A percentile compares a stretch with the other conserved stretches of the same genome.
Evolutionary conservation across 1,284 basidiomycete species (phyloP).

Genomic region (Heliocybe sulcata): DNA sequence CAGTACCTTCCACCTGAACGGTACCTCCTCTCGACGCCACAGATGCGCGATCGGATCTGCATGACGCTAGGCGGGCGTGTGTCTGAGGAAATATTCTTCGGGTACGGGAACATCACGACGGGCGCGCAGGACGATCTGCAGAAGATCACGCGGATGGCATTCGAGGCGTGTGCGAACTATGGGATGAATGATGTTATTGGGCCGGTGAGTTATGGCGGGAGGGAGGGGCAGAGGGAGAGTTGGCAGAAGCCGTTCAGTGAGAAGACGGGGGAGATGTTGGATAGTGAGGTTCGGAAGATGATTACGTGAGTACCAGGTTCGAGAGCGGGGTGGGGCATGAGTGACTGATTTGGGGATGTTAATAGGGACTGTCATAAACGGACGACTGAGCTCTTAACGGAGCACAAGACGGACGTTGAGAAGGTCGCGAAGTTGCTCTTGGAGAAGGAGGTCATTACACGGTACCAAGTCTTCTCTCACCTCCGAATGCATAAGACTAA

Average conservation of each 20-base stretch:
- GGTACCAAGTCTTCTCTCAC: slow-evolving; percentile 38
- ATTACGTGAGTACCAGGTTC: slow-evolving; percentile 48
- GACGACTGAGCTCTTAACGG: slow-evolving; percentile 77
- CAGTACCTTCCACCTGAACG: slow-evolving; percentile 95
- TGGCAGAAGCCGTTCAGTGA: slow-evolving; percentile 99
- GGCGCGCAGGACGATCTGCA: slow-evolving; percentile 97
- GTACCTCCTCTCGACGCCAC: slow-evolving; percentile 92
- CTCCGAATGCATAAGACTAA: not conserved
- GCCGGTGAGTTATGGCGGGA: slow-evolving; percentile 91
- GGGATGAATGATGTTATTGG: slow-evolving; percentile 96
- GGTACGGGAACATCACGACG: slow-evolving; percentile 88
- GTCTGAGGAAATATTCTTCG: slow-evolving; percentile 98
- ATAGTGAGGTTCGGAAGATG: slow-evolving; percentile 92
- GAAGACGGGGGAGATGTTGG: slow-evolving; percentile 92
- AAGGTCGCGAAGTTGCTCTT: slow-evolving; percentile 89
- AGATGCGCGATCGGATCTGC: slow-evolving; percentile 93
- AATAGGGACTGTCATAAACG: slow-evolving; percentile 74
- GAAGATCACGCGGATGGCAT: slow-evolving; percentile 98
- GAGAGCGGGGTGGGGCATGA: not conserved
- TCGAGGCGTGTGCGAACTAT: slow-evolving; percentile 90
- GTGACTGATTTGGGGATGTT: slow-evolving; percentile 5
- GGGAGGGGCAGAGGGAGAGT: slow-evolving; percentile 75
- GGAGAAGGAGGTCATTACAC: slow-evolving; percentile 92
- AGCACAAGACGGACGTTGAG: slow-evolving; percentile 86
- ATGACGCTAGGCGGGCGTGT: slow-evolving; percentile 99